Evolutionary conservation across 169 alveolate species (phyloP), one percentile per base, ranked within the genome.

Genomic region (Plasmodium adleri): DNA sequence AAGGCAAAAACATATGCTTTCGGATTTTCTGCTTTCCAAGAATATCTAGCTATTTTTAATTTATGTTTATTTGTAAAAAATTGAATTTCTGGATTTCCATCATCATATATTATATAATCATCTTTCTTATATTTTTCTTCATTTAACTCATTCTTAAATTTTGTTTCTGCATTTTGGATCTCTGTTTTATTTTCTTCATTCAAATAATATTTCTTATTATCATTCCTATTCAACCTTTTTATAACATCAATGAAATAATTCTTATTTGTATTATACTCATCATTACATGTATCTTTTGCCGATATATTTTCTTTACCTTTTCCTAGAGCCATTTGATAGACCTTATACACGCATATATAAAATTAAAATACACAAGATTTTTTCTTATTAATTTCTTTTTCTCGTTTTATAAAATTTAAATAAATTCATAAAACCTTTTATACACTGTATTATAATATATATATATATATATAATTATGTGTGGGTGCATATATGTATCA

Each of bases 41-140:
- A 75, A 76, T 93, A 93, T 15, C 94, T 93, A 49, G 95, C 89
- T 54, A 93, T 91, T 67, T 83, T 70, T 86, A 93, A 63, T 39
- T 90, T 90, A 45, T 91, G 90, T 39, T 80, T 91, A 88, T 93
- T 93, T 13, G 72, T 73, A 80, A 93, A 93, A 63, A 71, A 87
- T 66, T 92, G 73, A 91, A 93, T 91, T 59, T 76, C 72, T 26
- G 80, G 88, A 22, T 62, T 71, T 1, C 93, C 96, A 70, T 89
- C 88, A 60, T 74, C 94, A 59, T 76, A 76, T 45, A 10, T n/a
- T 10, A 76, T 12, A 12, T 20, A 7, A 32, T 52, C 52, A 24
- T 64, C 7, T 20, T 63, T 47, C 7, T 13, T 32, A 39, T 64
- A 20, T 68, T 22, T 60, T 0, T 60, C 74, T 60, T 74, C 88